A percentile compares a stretch with the other conserved stretches of the same genome.
Conservation (phyloP, 176 grass and related monocot species). For the Lolium perenne region DNA sequence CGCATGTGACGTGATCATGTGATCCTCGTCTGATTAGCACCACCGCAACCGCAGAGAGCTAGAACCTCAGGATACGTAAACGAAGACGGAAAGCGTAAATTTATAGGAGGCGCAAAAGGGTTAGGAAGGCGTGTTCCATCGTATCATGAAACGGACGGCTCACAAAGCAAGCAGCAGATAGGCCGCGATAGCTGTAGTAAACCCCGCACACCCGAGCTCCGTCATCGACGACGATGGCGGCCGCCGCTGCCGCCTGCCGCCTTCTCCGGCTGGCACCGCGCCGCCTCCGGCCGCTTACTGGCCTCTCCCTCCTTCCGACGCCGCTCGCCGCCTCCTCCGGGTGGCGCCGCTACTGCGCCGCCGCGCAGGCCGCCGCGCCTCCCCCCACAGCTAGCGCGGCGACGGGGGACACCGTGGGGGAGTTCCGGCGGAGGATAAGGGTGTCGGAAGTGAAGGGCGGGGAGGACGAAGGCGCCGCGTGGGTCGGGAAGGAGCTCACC, state of each 20-base stretch:
- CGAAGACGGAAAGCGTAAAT: accelerated
- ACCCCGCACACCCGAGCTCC: neutral
- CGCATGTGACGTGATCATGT: conserved; percentile 1
- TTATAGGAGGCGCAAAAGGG: accelerated
- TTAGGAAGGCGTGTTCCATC: neutral
- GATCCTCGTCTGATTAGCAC: neutral
- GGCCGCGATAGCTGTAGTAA: conserved; percentile 36
- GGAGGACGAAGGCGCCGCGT: conserved; percentile 61
- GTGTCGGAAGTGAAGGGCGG: conserved; percentile 81
- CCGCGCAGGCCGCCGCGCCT: conserved; percentile 43
- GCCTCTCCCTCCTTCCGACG: neutral
- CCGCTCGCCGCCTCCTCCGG: conserved; percentile 29
- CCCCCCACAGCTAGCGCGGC: conserved; percentile 25
- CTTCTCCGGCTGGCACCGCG: conserved; percentile 44
- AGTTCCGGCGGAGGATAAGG: conserved; percentile 69
- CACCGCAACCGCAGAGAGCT: neutral
- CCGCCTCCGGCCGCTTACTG: conserved; percentile 17
- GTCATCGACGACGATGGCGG: conserved; percentile 25
- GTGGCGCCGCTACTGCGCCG: conserved; percentile 55
- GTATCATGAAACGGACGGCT: conserved; percentile 43
- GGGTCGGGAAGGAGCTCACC: conserved; percentile 69
- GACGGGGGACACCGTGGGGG: conserved; percentile 57
- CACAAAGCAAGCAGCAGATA: conserved; percentile 39
- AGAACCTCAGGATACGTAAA: neutral
- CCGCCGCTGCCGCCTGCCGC: conserved; percentile 48